phyloP scores from a whole-genome alignment of 1,284 basidiomycete genomes.

The Irpex rosettiformis region DNA sequence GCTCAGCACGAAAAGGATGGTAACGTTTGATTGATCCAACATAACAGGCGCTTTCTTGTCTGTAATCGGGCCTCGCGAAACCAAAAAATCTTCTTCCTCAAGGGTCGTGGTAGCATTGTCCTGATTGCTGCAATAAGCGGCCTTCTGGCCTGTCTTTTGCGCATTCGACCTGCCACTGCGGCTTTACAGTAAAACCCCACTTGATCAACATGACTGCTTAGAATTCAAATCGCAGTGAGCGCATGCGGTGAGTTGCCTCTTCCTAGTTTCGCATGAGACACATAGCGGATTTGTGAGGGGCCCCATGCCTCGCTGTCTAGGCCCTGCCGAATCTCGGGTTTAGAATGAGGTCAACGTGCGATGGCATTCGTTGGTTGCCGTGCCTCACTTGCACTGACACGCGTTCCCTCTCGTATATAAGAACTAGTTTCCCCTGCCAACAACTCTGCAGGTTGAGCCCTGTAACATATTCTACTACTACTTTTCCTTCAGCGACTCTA shows the following conservation, averaged over 20 bases:
- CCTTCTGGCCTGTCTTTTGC: background rate
- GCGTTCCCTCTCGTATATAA: constrained; percentile 19
- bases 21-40: constrained; percentile 15
- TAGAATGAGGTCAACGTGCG: constrained; percentile 30
- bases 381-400: constrained; percentile 29
- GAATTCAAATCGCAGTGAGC: background rate
- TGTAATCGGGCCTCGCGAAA: background rate
- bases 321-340: constrained; percentile 25
- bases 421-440: constrained; percentile 9
- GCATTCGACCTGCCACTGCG: background rate
- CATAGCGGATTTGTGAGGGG: constrained; percentile 19
- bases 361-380: constrained; percentile 22
- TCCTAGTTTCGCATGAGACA: constrained; percentile 7
- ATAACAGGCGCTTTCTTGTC: constrained; percentile 1
- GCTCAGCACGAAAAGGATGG: constrained; percentile 9
- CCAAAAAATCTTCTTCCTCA: background rate
- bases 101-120: constrained; percentile 1
- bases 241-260: background rate
- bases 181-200: background rate
- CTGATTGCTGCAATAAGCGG: background rate
- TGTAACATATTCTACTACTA: constrained; percentile 12
- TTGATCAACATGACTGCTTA: background rate
- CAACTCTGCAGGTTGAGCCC: background rate
- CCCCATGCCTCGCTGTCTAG: constrained; percentile 30
- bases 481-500: constrained; percentile 4